Base-by-base conservation (phyloP, 2,329 filamentous ascomycete genomes). In the Neobulgaria alba region DNA sequence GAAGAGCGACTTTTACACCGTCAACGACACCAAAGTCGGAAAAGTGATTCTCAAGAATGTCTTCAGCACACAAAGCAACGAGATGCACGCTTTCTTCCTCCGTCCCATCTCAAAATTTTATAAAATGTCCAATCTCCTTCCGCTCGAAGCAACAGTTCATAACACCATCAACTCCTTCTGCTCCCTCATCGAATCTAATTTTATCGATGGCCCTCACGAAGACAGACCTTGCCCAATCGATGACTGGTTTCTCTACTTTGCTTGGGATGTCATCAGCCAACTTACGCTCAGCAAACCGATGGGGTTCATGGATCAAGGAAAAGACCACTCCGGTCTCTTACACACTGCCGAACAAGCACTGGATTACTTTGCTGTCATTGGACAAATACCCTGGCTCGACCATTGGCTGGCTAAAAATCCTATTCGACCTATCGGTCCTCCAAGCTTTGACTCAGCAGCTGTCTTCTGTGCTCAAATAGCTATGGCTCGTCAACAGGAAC, bases 231-330 rank as follows among this genome's bases (percentile, higher is more conserved):
- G 60, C 38, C 53, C 65, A 14, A 52, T 70, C 8, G 64, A 61
- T 3, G 51, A 64, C 29, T 71, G 67, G 65, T 49, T 67, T 9
- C 26, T 53, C 68, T 45, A n/a, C 30, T 64, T 60, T 43, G 55
- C 62, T 5, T 65, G 61, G 50, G 63, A 67, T 45, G 58, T 64
- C 2, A 59, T 67, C 44, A 58, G 59, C 10, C 54, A 63, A 34
- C 36, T 67, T n/a, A 62, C 59, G n/a, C 67, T 65, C 33, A 58
- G 60, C 12, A 56, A 52, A 5, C 57, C 59, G 32, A 64, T 65
- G 47, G 63, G 64, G 3, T 66, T 64, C 46, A 46, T 67, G 18
- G 49, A 63, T 26, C 45, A 55, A 5, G 50, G 56, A 3, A 39
- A 45, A 4, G 64, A 68, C 42, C 40, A 61, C 39, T 51, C 53